Percentiles rank a stretch among this genome's conserved stretches.
Conservation (phyloP, 495 filamentous ascomycete genomes). For the Corynascus novoguineensis region DNA sequence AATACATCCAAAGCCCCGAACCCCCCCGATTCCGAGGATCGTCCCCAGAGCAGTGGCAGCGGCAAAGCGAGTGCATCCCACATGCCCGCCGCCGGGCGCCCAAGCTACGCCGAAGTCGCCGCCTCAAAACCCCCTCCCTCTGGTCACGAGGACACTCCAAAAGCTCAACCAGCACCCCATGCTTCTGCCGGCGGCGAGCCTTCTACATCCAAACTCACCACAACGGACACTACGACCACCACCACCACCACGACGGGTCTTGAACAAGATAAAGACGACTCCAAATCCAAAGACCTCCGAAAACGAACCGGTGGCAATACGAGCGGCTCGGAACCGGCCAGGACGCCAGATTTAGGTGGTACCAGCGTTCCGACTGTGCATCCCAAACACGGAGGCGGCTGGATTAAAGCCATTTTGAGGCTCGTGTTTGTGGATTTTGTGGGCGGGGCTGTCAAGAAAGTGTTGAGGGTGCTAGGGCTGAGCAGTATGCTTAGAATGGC, state of each 20-base stretch:
- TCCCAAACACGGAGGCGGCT: conserved; percentile 12
- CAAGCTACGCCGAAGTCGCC: not conserved
- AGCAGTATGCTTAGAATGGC: not conserved
- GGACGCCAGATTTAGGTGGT: conserved; percentile 9
- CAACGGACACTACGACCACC: not conserved
- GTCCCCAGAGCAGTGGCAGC: not conserved
- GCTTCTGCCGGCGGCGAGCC: not conserved
- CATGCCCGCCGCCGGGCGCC: not conserved
- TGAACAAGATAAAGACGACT: not conserved
- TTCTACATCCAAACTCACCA: not conserved
- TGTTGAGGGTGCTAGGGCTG: conserved; percentile 15
- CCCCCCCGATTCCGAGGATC: not conserved
- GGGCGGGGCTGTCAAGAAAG: conserved; percentile 25
- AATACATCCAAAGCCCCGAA: too few relatives aligned
- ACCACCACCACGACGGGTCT: not conserved
- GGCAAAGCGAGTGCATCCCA: not conserved
- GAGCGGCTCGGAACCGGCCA: not conserved
- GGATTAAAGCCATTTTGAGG: conserved; percentile 27
- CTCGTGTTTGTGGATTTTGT: conserved; percentile 32
- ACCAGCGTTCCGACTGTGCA: conserved; percentile 9
- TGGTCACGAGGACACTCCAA: not conserved
- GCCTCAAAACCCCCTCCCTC: not conserved
- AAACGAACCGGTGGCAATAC: not conserved
- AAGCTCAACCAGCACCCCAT: too few relatives aligned
- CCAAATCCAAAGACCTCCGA: not conserved